Conservation (phyloP, 176 grass and related monocot genomes). For the Musa troglodytarum region DNA sequence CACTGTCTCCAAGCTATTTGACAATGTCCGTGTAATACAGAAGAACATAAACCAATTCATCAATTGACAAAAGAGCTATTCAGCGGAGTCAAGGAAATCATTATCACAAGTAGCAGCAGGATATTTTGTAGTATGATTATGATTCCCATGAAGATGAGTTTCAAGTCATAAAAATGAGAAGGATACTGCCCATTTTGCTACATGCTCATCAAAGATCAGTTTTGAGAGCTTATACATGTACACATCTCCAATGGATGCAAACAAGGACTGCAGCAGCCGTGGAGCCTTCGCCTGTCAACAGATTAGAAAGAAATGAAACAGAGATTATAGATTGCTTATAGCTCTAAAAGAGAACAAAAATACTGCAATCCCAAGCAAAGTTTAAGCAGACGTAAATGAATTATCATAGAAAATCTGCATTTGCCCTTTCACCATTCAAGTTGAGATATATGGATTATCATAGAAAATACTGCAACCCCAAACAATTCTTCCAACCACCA, state of each 20-base stretch:
- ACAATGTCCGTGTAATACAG: constrained; percentile 74
- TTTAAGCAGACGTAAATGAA: neutral
- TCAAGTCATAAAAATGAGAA: constrained; percentile 15
- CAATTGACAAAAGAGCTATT: constrained; percentile 69
- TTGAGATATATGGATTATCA: neutral
- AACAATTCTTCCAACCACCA: neutral
- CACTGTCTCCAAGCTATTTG: constrained; percentile 84
- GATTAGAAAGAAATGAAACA: constrained; percentile 9
- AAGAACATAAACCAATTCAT: constrained; percentile 96
- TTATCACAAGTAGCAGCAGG: neutral
- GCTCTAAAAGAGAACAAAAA: neutral
- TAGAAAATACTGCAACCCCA: neutral
- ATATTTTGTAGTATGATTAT: neutral
- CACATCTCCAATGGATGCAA: constrained; percentile 68
- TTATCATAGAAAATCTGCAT: neutral
- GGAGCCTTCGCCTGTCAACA: constrained; percentile 49
- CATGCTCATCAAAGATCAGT: constrained; percentile 52
- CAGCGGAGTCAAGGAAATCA: constrained; percentile 34
- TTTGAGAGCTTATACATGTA: constrained; percentile 86
- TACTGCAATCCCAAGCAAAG: neutral
- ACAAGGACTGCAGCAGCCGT: constrained; percentile 68
- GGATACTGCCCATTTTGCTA: constrained; percentile 85
- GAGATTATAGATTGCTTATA: constrained; percentile 4
- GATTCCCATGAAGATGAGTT: neutral
- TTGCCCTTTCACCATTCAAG: neutral